phyloP scores from a whole-genome alignment of 495 filamentous ascomycete species.

The Letharia columbiana region DNA sequence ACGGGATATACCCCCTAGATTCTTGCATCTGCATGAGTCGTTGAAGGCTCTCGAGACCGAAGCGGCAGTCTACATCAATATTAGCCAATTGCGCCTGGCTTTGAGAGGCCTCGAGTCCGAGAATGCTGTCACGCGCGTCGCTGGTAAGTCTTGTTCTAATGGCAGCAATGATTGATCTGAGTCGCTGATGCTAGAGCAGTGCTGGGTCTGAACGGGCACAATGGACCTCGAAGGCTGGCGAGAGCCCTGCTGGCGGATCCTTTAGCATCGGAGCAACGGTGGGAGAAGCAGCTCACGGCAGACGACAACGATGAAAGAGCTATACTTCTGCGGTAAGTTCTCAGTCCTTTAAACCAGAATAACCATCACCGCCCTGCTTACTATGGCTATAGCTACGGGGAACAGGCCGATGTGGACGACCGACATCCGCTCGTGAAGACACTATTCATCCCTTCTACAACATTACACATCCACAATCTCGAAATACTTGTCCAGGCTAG shows the following conservation, averaged over 20 bases:
- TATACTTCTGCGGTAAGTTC: constrained; percentile 48
- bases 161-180: neutral
- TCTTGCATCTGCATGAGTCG: constrained; percentile 50
- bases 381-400: constrained; percentile 42
- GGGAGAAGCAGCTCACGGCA: constrained; percentile 60
- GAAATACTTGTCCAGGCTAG: constrained; percentile 69
- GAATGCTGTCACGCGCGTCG: constrained; percentile 60
- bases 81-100: constrained; percentile 71
- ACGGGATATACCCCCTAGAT: constrained; percentile 21
- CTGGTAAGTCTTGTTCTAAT: constrained; percentile 32
- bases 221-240: constrained; percentile 51
- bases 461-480: constrained; percentile 57
- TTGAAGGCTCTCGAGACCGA: constrained; percentile 53
- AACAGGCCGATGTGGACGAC: constrained; percentile 33
- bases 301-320: constrained; percentile 39
- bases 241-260: constrained; percentile 71
- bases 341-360: neutral
- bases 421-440: constrained; percentile 44
- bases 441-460: constrained; percentile 56
- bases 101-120: constrained; percentile 64
- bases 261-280: constrained; percentile 50
- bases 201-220: constrained; percentile 42
- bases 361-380: constrained; percentile 8
- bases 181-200: constrained; percentile 33
- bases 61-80: constrained; percentile 57